Conservation (phyloP, 1,284 basidiomycete species). For the Ceratobasidium sp. region DNA sequence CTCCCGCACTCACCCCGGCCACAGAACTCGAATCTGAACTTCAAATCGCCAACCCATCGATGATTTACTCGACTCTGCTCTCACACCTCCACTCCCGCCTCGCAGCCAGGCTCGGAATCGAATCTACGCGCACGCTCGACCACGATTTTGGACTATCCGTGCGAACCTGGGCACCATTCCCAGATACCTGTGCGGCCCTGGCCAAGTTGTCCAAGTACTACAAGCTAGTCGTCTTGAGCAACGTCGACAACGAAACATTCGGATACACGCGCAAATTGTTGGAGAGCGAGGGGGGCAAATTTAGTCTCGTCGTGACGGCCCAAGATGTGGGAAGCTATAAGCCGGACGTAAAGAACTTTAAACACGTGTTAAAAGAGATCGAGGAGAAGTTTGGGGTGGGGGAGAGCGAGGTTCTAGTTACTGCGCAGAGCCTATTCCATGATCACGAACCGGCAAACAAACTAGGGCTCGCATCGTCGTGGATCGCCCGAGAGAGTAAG, state of each 20-base stretch:
- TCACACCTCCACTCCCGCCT: conserved; percentile 58
- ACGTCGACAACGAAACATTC: conserved; percentile 72
- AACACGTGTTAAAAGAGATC: conserved; percentile 57
- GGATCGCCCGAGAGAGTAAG: conserved; percentile 65
- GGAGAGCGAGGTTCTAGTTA: conserved; percentile 58
- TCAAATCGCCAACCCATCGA: conserved; percentile 61
- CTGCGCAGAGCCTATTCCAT: conserved; percentile 66
- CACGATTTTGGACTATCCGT: conserved; percentile 64
- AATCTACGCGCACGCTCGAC: conserved; percentile 44
- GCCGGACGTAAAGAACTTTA: conserved; percentile 52
- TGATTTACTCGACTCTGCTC: conserved; percentile 67
- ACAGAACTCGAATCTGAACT: conserved; percentile 60
- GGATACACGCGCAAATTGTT: conserved; percentile 62
- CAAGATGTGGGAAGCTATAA: conserved; percentile 73
- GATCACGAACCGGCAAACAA: conserved; percentile 63
- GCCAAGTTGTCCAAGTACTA: conserved; percentile 63
- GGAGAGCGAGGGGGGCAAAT: conserved; percentile 59
- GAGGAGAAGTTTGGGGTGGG: conserved; percentile 55
- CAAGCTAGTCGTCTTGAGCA: conserved; percentile 73
- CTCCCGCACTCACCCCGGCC: too few relatives aligned
- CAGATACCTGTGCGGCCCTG: conserved; percentile 68
- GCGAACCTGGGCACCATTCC: conserved; percentile 66
- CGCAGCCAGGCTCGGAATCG: conserved; percentile 46
- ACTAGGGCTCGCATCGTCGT: conserved; percentile 61
- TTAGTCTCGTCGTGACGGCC: conserved; percentile 69